Conservation (phyloP, 768 basidiomycete species). For the Russula vinacea region DNA sequence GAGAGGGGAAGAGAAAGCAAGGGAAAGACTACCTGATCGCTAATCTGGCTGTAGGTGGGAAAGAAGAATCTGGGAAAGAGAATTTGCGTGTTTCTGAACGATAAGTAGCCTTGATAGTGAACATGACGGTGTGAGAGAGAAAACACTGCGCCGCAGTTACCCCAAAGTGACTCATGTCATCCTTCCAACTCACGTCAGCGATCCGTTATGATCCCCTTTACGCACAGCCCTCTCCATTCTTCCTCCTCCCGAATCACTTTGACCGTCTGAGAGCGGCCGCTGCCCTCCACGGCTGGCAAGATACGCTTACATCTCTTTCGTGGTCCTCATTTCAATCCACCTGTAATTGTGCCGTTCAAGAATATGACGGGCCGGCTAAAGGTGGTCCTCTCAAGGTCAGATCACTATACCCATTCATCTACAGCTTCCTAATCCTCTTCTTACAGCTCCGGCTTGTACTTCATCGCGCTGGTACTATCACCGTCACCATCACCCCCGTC, state of each 20-base stretch:
- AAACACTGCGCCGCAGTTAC: constrained; percentile 4
- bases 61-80: constrained; percentile 50
- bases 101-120: constrained; percentile 79
- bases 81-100: constrained; percentile 65
- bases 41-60: constrained; percentile 65
- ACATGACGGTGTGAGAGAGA: constrained; percentile 44
- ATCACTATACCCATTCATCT: neutral
- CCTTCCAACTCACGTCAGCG: constrained; percentile 47
- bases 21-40: constrained; percentile 49
- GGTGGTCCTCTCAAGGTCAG: constrained; percentile 28
- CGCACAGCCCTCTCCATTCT: constrained; percentile 53
- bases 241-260: constrained; percentile 59
- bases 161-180: neutral
- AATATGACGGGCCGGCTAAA: constrained; percentile 7
- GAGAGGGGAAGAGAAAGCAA: constrained; percentile 14
- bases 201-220: constrained; percentile 54
- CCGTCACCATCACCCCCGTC: constrained; percentile 17
- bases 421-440: neutral
- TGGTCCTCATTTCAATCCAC: constrained; percentile 41
- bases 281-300: constrained; percentile 49
- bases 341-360: constrained; percentile 47
- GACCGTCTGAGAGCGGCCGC: constrained; percentile 57
- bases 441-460: constrained; percentile 50
- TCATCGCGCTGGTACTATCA: constrained; percentile 9
- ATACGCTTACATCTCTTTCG: constrained; percentile 39